Conservation (phyloP, 257 asterid species). For the Mentha longifolia region DNA sequence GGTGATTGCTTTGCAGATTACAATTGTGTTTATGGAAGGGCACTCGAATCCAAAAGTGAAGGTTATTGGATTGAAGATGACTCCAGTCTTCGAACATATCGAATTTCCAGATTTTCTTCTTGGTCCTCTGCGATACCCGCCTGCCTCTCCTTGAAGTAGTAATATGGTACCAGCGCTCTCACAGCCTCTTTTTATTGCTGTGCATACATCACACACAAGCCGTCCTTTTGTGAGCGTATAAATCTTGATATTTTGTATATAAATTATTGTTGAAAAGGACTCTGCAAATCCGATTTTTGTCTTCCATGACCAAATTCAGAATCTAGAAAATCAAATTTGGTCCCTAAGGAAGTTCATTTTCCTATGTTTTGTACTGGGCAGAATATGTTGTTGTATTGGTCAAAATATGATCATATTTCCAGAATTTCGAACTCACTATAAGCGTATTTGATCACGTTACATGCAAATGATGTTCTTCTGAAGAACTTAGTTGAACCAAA, state of each 20-base stretch:
- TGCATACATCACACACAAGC: background rate
- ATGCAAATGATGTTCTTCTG: background rate
- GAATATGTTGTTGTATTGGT: too few relatives aligned
- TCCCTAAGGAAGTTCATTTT: too few relatives aligned
- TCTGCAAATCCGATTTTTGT: background rate
- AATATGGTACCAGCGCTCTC: background rate
- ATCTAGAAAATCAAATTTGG: too few relatives aligned
- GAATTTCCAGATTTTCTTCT: conserved; percentile 52
- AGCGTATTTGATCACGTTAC: conserved; percentile 30
- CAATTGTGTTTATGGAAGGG: conserved; percentile 67
- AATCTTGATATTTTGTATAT: background rate
- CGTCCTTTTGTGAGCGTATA: background rate
- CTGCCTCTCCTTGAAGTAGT: conserved; percentile 27
- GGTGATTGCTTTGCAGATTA: conserved; percentile 56
- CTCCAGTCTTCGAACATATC: conserved; percentile 51
- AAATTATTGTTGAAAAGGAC: background rate
- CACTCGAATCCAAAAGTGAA: conserved; percentile 74
- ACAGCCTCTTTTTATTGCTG: background rate
- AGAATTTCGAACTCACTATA: too few relatives aligned
- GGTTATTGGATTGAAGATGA: conserved; percentile 73
- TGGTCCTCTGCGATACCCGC: conserved; percentile 64
- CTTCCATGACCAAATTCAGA: background rate
- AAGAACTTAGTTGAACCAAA: background rate
- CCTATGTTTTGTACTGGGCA: too few relatives aligned
- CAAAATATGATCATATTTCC: too few relatives aligned